phyloP scores from a whole-genome alignment of 2,329 filamentous ascomycete species.

The Mycosphaerella sp. region DNA sequence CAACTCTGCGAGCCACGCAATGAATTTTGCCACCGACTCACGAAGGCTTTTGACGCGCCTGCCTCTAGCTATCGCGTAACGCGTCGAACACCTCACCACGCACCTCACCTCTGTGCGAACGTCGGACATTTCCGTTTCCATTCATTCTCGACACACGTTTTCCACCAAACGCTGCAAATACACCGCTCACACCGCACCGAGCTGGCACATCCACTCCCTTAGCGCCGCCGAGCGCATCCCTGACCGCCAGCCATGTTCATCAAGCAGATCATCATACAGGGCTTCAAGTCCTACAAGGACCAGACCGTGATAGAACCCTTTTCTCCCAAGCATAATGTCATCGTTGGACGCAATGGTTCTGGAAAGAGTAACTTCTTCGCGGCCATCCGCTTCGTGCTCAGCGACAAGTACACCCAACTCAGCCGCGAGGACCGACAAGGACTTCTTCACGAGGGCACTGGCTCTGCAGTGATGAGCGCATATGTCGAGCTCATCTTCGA shows the following conservation, averaged over 20 bases:
- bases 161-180: neutral
- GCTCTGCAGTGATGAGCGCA: constrained; percentile 97
- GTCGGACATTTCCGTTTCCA: too few relatives aligned
- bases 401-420: constrained; percentile 88
- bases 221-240: constrained; percentile 5
- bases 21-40: too few relatives aligned
- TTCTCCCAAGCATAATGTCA: constrained; percentile 94
- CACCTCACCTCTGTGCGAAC: too few relatives aligned
- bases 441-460: constrained; percentile 94
- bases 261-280: constrained; percentile 99
- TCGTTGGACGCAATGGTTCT: constrained; percentile 97
- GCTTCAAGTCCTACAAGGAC: constrained; percentile 97
- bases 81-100: too few relatives aligned
- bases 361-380: constrained; percentile 99
- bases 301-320: constrained; percentile 98
- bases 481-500: constrained; percentile 99
- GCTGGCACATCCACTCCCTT: neutral
- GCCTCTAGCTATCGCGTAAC: too few relatives aligned
- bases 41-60: too few relatives aligned
- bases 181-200: neutral
- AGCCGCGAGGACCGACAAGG: constrained; percentile 92
- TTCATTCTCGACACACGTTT: too few relatives aligned
- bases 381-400: constrained; percentile 95
- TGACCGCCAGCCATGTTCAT: constrained; percentile 66
- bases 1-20: too few relatives aligned